Conservation (phyloP, 768 basidiomycete species). For the Agrocybe praecox region DNA sequence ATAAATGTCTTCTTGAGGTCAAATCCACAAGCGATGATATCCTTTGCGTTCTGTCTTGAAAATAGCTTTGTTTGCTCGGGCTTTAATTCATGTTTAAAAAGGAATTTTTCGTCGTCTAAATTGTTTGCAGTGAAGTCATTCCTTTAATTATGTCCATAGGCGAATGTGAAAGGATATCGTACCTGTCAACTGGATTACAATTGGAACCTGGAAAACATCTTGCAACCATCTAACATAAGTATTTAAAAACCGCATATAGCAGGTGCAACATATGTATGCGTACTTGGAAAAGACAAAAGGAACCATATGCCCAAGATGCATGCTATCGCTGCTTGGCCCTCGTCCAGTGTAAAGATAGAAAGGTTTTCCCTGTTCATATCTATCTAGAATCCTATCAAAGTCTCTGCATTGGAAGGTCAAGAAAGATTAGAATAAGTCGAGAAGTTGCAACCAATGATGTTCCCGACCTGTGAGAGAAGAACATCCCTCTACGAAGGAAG, state of each 20-base stretch:
- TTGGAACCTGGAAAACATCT: constrained; percentile 91
- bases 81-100: constrained; percentile 95
- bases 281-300: constrained; percentile 98
- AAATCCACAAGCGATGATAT: constrained; percentile 97
- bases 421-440: neutral
- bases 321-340: constrained; percentile 93
- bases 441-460: neutral
- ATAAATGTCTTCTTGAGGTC: constrained; percentile 93
- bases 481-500: constrained; percentile 88
- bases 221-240: constrained; percentile 82
- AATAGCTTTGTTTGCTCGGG: constrained; percentile 86
- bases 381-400: constrained; percentile 89
- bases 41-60: constrained; percentile 84
- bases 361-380: constrained; percentile 95
- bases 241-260: neutral
- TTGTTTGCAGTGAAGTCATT: neutral
- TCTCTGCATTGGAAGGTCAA: constrained; percentile 55
- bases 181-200: constrained; percentile 97
- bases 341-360: constrained; percentile 98
- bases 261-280: constrained; percentile 22
- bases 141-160: neutral
- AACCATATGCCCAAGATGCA: constrained; percentile 98
- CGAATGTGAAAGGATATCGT: constrained; percentile 11
- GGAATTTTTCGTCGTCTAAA: constrained; percentile 96
- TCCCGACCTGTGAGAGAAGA: constrained; percentile 97